phyloP scores from a whole-genome alignment of 768 basidiomycete species.

The Tubosaeta sp. region DNA sequence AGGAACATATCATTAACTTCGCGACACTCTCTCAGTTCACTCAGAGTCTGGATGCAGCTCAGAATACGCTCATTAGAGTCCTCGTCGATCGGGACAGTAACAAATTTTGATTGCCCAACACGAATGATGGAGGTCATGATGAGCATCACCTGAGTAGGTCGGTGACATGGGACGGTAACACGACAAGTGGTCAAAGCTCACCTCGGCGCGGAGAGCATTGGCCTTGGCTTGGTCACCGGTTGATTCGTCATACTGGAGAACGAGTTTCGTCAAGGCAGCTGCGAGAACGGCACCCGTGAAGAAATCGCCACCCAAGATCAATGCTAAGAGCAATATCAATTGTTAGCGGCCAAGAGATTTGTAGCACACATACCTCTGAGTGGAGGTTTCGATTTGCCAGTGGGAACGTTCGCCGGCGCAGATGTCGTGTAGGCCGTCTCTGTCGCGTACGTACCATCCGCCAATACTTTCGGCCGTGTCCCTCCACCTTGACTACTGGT shows the following conservation, averaged over 20 bases:
- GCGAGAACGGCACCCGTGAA: constrained; percentile 94
- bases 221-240: constrained; percentile 46
- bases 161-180: neutral
- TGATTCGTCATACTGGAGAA: constrained; percentile 65
- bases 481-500: constrained; percentile 36
- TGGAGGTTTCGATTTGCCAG: constrained; percentile 90
- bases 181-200: constrained; percentile 21
- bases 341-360: neutral
- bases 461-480: constrained; percentile 73
- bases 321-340: constrained; percentile 39
- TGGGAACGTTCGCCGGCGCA: constrained; percentile 63
- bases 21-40: constrained; percentile 60
- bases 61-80: constrained; percentile 95
- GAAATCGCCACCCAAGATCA: constrained; percentile 94
- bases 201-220: constrained; percentile 86
- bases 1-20: constrained; percentile 71
- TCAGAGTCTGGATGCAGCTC: constrained; percentile 92
- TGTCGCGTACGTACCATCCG: constrained; percentile 97
- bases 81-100: constrained; percentile 93
- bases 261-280: constrained; percentile 84
- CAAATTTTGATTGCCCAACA: constrained; percentile 95
- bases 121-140: constrained; percentile 98
- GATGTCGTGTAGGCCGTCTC: constrained; percentile 82
- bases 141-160: constrained; percentile 70
- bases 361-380: constrained; percentile 55